A percentile compares a stretch with the other conserved stretches of the same genome.
phyloP scores from a whole-genome alignment of 108 stramenopile genomes.

The Skeletonema grethae region DNA sequence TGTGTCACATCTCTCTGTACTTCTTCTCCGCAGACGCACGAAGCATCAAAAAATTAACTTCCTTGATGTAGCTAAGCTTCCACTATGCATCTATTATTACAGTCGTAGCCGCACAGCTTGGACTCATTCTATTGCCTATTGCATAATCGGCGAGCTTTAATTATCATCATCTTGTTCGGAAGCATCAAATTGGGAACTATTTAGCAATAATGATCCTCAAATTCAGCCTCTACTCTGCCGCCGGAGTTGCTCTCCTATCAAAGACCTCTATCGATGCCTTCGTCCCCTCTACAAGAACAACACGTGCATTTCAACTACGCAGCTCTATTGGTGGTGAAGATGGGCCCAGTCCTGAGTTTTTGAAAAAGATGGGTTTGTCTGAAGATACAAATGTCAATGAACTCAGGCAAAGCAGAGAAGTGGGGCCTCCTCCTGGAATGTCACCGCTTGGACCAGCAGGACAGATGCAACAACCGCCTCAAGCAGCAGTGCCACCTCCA shows the following conservation, averaged over 20 bases:
- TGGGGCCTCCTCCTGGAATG: slow-evolving; percentile 7
- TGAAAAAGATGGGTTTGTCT: slow-evolving; percentile 13
- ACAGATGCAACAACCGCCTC: slow-evolving; percentile 5
- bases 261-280: slow-evolving; percentile 11
- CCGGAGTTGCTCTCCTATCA: slow-evolving; percentile 9
- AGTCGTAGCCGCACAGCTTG: too few species aligned
- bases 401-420: not conserved
- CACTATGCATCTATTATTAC: too few species aligned
- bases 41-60: too few species aligned
- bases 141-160: not conserved
- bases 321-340: slow-evolving; percentile 46
- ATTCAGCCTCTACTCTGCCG: slow-evolving; percentile 28
- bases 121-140: too few species aligned
- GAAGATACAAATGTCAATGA: not conserved
- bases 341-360: slow-evolving; percentile 5
- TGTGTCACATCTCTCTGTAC: too few species aligned
- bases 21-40: too few species aligned
- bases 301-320: not conserved
- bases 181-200: not conserved
- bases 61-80: too few species aligned
- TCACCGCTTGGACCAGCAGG: not conserved
- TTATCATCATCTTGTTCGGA: not conserved
- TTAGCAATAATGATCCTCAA: slow-evolving; percentile 29
- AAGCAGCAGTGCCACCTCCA: slow-evolving; percentile 10
- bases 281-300: slow-evolving; percentile 1